Conservation (phyloP, 2,329 filamentous ascomycete genomes). For the Microsporum ferrugineum region DNA sequence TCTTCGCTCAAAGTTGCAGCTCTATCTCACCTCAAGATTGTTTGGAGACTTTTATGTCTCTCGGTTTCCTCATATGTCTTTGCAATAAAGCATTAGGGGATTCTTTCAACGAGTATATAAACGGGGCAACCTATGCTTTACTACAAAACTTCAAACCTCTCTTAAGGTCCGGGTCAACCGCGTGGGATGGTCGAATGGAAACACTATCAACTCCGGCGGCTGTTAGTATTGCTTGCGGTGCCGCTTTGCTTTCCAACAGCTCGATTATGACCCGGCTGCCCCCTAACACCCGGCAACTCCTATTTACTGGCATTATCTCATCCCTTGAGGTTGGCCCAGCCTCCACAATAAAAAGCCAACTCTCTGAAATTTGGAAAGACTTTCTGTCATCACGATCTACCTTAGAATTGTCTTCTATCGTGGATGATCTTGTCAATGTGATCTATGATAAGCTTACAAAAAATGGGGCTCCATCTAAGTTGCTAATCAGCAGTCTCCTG, state of each 20-base stretch:
- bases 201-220: slow-evolving; percentile 22
- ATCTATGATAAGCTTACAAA: slow-evolving; percentile 25
- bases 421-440: slow-evolving; percentile 25
- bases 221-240: slow-evolving; percentile 24
- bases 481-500: slow-evolving; percentile 28
- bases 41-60: slow-evolving; percentile 31
- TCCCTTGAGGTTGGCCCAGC: neutral
- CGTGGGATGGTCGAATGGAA: slow-evolving; percentile 31
- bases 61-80: slow-evolving; percentile 23
- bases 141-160: slow-evolving; percentile 15
- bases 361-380: slow-evolving; percentile 29
- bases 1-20: slow-evolving; percentile 21
- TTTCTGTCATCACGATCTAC: slow-evolving; percentile 32
- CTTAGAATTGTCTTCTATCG: slow-evolving; percentile 24
- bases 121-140: slow-evolving; percentile 14
- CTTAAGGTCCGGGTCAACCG: slow-evolving; percentile 18
- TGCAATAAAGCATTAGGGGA: slow-evolving; percentile 17
- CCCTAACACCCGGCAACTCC: slow-evolving; percentile 21
- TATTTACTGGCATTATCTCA: slow-evolving; percentile 26
- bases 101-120: slow-evolving; percentile 16
- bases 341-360: slow-evolving; percentile 8
- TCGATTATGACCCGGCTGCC: slow-evolving; percentile 22
- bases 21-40: slow-evolving; percentile 13
- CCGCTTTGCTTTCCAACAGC: slow-evolving; percentile 24
- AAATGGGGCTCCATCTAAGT: slow-evolving; percentile 19